Evolutionary conservation across 2,329 filamentous ascomycete genomes (phyloP).

Genomic region (Aspergillus udagawae): DNA sequence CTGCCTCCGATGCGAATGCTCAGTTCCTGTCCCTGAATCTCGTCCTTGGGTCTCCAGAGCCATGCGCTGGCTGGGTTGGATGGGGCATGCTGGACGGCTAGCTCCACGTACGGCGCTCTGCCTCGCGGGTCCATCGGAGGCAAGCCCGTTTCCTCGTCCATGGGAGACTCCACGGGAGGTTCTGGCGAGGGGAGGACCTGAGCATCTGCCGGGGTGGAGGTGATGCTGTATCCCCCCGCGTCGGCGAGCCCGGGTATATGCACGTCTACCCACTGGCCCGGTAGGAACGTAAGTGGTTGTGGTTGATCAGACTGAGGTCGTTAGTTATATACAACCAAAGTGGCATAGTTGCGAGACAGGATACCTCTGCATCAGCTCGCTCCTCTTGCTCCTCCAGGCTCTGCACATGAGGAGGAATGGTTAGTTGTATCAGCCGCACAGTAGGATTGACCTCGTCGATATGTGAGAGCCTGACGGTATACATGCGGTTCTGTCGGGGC

Average conservation of each 20-base stretch:
- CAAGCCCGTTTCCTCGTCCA: slow-evolving; percentile 16
- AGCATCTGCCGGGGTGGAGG: slow-evolving; percentile 63
- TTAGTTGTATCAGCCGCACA: slow-evolving; percentile 65
- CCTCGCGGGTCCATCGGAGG: slow-evolving; percentile 22
- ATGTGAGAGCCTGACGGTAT: slow-evolving; percentile 57
- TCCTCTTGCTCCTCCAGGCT: slow-evolving; percentile 16
- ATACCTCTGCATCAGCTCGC: slow-evolving; percentile 46
- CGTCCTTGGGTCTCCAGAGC: slow-evolving; percentile 60
- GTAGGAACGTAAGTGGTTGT: slow-evolving; percentile 58
- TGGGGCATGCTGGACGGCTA: slow-evolving; percentile 71
- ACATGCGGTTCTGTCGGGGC: slow-evolving; percentile 63
- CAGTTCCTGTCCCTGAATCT: slow-evolving; percentile 58
- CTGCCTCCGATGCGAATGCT: slow-evolving; percentile 71
- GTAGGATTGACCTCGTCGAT: slow-evolving; percentile 63
- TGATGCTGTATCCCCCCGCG: slow-evolving; percentile 85
- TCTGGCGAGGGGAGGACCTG: slow-evolving; percentile 27
- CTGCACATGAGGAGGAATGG: slow-evolving; percentile 47
- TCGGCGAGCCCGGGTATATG: slow-evolving; percentile 65
- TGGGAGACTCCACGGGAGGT: slow-evolving; percentile 11
- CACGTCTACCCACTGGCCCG: slow-evolving; percentile 87
- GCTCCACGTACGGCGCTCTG: slow-evolving; percentile 59
- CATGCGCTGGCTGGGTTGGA: slow-evolving; percentile 70
- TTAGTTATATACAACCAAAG: neutral
- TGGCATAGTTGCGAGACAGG: slow-evolving; percentile 10
- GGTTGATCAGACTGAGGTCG: slow-evolving; percentile 18